phyloP scores from a whole-genome alignment of 2,329 filamentous ascomycete species.

The Arachnomyces sp. region DNA sequence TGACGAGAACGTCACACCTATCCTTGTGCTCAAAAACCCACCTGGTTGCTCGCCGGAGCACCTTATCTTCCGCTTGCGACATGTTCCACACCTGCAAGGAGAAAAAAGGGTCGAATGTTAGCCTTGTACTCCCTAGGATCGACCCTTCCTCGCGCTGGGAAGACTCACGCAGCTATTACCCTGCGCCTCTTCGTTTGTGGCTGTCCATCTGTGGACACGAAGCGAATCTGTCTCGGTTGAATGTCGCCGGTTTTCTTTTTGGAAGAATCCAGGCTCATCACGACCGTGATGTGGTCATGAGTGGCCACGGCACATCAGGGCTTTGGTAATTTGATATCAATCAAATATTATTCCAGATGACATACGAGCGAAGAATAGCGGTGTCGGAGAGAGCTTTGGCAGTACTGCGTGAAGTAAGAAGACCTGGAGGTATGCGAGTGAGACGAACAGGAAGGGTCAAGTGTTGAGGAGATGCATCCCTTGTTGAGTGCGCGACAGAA shows the following conservation, averaged over 20 bases:
- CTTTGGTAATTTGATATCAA: neutral
- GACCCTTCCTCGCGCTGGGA: neutral
- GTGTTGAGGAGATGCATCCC: too few relatives aligned
- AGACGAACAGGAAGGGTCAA: too few relatives aligned
- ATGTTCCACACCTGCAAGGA: slow-evolving; percentile 56
- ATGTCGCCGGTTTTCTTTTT: slow-evolving; percentile 26
- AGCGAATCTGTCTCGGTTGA: slow-evolving; percentile 53
- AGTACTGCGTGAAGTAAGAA: neutral
- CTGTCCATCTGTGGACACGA: slow-evolving; percentile 74
- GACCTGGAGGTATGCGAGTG: too few relatives aligned
- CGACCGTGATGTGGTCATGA: slow-evolving; percentile 27
- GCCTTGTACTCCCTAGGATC: neutral
- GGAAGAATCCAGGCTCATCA: slow-evolving; percentile 33
- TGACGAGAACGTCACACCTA: neutral
- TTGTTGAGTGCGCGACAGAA: too few relatives aligned
- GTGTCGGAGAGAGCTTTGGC: slow-evolving; percentile 4
- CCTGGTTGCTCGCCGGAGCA: slow-evolving; percentile 65
- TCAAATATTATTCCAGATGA: neutral
- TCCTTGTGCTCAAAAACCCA: slow-evolving; percentile 15
- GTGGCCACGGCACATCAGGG: slow-evolving; percentile 28
- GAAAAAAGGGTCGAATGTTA: neutral
- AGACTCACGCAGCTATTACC: slow-evolving; percentile 67
- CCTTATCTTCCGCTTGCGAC: slow-evolving; percentile 67
- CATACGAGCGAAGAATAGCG: slow-evolving; percentile 5
- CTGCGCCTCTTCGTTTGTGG: slow-evolving; percentile 71